Conservation (phyloP, 768 basidiomycete species). For the Lentinula raphanica region DNA sequence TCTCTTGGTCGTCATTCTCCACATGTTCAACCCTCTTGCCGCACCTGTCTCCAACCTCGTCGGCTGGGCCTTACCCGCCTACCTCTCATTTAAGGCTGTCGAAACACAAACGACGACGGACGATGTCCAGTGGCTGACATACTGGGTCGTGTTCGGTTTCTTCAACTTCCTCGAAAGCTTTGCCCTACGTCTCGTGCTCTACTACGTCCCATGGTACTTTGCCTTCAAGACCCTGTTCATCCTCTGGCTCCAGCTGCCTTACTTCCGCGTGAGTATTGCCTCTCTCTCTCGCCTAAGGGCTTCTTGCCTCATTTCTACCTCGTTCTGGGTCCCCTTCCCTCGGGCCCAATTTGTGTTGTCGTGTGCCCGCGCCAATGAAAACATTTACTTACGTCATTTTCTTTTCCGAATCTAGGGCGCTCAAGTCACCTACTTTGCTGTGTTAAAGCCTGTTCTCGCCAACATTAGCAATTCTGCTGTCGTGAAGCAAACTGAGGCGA, state of each 20-base stretch:
- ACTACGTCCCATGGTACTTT: conserved; percentile 94
- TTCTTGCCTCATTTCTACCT: conserved; percentile 4
- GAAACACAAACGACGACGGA: conserved; percentile 80
- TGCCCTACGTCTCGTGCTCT: conserved; percentile 76
- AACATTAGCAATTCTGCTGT: conserved; percentile 34
- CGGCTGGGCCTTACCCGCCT: conserved; percentile 92
- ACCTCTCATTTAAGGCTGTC: conserved; percentile 91
- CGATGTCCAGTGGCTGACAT: conserved; percentile 94
- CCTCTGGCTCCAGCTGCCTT: conserved; percentile 87
- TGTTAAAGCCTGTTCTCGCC: conserved; percentile 76
- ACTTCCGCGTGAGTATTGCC: conserved; percentile 78
- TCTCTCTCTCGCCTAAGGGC: not conserved
- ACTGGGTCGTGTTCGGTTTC: conserved; percentile 94
- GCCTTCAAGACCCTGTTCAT: conserved; percentile 89
- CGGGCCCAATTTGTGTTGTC: conserved; percentile 6
- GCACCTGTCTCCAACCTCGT: conserved; percentile 90
- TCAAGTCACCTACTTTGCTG: conserved; percentile 67
- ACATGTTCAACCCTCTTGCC: conserved; percentile 88
- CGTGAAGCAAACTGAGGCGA: conserved; percentile 1
- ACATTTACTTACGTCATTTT: conserved; percentile 8
- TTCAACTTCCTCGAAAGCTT: conserved; percentile 91
- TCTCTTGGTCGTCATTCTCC: conserved; percentile 62
- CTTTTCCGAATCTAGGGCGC: conserved; percentile 61
- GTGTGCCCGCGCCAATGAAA: conserved; percentile 15
- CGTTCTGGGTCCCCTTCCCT: not conserved